A percentile compares a stretch with the other conserved stretches of the same genome.
These are phyloP conservation scores for Lactarius indigo DNA, from an alignment of 768 basidiomycete species.

Conservation along the genomic window DNA sequence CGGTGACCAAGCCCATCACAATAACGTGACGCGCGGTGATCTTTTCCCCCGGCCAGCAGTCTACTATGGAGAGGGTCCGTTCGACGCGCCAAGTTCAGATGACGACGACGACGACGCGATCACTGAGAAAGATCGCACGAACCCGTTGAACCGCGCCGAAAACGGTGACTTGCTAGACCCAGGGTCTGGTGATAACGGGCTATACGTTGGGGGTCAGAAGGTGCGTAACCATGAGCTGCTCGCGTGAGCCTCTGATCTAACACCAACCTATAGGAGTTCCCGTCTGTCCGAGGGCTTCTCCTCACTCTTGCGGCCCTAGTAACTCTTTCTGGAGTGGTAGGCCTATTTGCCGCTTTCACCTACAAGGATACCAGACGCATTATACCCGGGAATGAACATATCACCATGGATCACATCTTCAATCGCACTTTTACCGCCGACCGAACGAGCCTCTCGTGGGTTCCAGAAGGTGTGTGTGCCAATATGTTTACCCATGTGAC, in stretches of 20 bases:
- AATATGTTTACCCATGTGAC: neutral
- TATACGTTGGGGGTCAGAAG: constrained; percentile 38
- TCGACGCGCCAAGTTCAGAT: constrained; percentile 76
- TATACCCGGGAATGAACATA: constrained; percentile 53
- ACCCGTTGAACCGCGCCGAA: constrained; percentile 32
- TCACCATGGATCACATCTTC: constrained; percentile 88
- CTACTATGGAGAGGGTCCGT: constrained; percentile 76
- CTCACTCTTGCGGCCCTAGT: constrained; percentile 59
- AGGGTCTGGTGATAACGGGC: constrained; percentile 30
- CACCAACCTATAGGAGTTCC: constrained; percentile 38
- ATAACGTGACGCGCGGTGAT: neutral
- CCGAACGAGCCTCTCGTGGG: constrained; percentile 65
- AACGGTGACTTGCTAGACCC: constrained; percentile 28
- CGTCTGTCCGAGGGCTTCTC: constrained; percentile 59
- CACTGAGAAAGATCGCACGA: constrained; percentile 42
- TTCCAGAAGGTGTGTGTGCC: constrained; percentile 75
- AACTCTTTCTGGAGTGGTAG: constrained; percentile 61
- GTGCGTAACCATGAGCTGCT: constrained; percentile 28
- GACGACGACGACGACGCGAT: constrained; percentile 64
- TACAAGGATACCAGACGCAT: constrained; percentile 58
- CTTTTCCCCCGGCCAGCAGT: constrained; percentile 26
- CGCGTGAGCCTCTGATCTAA: constrained; percentile 12
- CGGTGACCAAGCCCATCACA: neutral
- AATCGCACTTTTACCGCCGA: constrained; percentile 78
- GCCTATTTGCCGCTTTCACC: constrained; percentile 69